Base-by-base conservation (phyloP, 2,329 filamentous ascomycete species). In the Aspergillus intermedius region DNA sequence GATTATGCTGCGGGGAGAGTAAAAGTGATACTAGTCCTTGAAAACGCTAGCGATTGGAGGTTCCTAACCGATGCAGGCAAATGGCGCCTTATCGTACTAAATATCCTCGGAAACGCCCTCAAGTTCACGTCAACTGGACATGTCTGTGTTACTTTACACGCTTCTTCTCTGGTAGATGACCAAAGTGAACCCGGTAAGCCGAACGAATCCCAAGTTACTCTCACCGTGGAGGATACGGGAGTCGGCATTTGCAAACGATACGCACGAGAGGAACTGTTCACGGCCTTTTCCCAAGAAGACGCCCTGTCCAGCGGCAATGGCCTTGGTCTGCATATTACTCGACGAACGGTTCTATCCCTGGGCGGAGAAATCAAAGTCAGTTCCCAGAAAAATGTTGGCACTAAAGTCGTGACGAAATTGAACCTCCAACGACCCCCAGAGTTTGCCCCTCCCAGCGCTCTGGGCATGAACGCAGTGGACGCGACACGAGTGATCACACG, bases 201-300 rank as follows among this genome's bases (percentile, higher is more conserved):
- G 9, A 15, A n/a, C 3, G 19, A 39, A 7, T 53, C 56, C 35
- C 34, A 51, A 7, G 48, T 64, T 4, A 50, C 51, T 13, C 45
- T 60, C 30, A 62, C 50, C 2, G 53, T 67, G 17, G 54, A 55
- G 30, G 64, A 67, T 42, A 63, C 62, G 5, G 65, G 65, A 5
- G 53, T 56, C n/a, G 65, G 65, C 2, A 67, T 67, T 30, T 49
- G 49, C 6, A 23, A 53, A 10, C 52, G 59, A 25, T 63, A 55
- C 50, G 41, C 61, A 3, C 47, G 57, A 5, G 59, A 57, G 23
- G 50, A 57, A 13, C 37, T 66, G 7, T 86, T 82, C 58, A 75
- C 72, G 0, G 77, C 82, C 0, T 86, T 86, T 53, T 68, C 73
- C 0, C 82, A 86, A 49, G 82, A 85, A 55, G 73, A 83, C 37